phyloP scores from a whole-genome alignment of 208 protist species.

The Acanthamoeba culbertsoni region DNA sequence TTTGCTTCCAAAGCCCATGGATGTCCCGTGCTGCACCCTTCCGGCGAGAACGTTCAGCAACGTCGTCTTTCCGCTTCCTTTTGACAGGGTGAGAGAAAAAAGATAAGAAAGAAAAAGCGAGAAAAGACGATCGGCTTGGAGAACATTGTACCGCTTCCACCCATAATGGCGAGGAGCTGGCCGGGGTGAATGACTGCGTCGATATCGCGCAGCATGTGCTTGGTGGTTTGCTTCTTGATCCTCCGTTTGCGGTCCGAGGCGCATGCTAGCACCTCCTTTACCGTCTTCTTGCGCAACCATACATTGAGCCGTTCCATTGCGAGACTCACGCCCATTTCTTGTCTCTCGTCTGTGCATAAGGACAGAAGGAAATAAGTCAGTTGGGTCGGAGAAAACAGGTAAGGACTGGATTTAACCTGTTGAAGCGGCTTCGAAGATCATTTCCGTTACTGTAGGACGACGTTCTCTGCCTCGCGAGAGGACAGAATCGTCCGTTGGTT shows the following conservation, averaged over 20 bases:
- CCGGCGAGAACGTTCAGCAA: conserved; percentile 16
- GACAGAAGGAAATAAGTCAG: too few species aligned
- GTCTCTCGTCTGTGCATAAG: not conserved
- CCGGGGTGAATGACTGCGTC: conserved; percentile 11
- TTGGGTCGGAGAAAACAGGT: too few species aligned
- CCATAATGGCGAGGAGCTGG: conserved; percentile 49
- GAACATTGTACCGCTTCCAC: not conserved
- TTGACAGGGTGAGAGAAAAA: not conserved
- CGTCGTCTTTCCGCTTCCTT: conserved; percentile 45
- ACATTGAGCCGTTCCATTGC: not conserved
- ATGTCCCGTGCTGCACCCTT: not conserved
- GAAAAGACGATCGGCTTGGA: not conserved
- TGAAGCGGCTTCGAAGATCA: not conserved
- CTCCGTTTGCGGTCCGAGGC: not conserved
- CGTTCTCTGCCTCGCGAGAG: not conserved
- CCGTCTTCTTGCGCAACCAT: conserved; percentile 19
- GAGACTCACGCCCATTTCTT: not conserved
- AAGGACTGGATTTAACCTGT: not conserved
- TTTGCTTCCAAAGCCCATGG: conserved; percentile 1
- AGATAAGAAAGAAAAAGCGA: not conserved
- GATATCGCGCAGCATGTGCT: conserved; percentile 23
- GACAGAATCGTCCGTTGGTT: not conserved
- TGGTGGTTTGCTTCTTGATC: conserved; percentile 41
- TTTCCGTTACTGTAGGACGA: not conserved
- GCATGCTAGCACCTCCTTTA: not conserved